Conservation (phyloP, 1,284 basidiomycete species). For the Malassezia furfur region DNA sequence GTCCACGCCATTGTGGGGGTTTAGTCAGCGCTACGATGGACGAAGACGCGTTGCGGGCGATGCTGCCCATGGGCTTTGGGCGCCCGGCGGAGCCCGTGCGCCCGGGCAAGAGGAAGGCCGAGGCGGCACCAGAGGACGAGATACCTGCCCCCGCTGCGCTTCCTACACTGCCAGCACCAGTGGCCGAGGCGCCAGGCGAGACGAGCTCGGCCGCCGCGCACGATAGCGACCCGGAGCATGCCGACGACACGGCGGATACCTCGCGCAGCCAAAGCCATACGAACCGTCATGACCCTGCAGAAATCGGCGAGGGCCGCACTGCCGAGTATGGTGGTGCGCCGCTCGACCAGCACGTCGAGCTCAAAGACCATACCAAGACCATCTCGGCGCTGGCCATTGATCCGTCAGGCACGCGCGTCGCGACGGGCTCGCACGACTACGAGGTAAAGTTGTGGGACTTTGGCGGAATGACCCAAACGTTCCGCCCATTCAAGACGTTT, state of each 20-base stretch:
- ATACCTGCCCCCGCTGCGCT: neutral
- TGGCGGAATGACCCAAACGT: slow-evolving; percentile 78
- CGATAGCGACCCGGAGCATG: no score
- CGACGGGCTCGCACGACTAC: slow-evolving; percentile 90
- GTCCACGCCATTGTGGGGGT: slow-evolving; percentile 4
- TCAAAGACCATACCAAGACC: slow-evolving; percentile 88
- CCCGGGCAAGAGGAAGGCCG: neutral
- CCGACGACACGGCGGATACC: no score
- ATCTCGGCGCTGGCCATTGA: slow-evolving; percentile 84
- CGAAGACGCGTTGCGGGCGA: slow-evolving; percentile 38
- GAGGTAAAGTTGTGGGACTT: slow-evolving; percentile 98
- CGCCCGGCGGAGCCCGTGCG: neutral
- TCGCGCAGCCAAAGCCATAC: neutral
- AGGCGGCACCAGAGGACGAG: neutral
- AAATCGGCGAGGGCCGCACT: neutral
- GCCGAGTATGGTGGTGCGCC: slow-evolving; percentile 34
- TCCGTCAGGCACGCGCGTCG: slow-evolving; percentile 78
- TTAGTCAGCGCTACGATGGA: slow-evolving; percentile 28
- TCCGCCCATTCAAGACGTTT: slow-evolving; percentile 89
- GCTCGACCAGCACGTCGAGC: slow-evolving; percentile 64
- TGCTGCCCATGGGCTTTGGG: slow-evolving; percentile 42
- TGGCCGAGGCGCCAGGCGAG: neutral
- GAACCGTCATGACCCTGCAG: slow-evolving; percentile 8
- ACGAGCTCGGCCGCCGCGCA: no score
- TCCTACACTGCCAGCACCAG: no score